Conservation (phyloP, 2,329 filamentous ascomycete species). For the Fusarium nygamai region DNA sequence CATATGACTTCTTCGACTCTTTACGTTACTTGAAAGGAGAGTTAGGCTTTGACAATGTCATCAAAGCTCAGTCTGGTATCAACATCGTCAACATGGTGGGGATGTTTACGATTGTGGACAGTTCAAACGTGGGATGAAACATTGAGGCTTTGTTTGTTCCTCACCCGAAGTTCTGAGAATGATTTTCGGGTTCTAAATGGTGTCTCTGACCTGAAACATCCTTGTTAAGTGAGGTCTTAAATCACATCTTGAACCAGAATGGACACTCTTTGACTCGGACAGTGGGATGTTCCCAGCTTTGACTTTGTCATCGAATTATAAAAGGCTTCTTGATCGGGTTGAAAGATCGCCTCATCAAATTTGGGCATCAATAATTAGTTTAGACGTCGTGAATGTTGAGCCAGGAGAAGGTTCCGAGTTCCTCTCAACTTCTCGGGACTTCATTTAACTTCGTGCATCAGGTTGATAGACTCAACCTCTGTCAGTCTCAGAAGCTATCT, state of each 20-base stretch:
- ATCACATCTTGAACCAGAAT: neutral
- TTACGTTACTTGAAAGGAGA: neutral
- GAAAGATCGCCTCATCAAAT: neutral
- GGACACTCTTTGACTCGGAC: neutral
- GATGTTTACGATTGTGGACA: neutral
- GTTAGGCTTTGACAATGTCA: neutral
- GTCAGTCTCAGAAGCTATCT: no score
- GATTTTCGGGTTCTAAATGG: no score
- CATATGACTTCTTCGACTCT: neutral
- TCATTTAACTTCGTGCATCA: no score
- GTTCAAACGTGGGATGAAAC: neutral
- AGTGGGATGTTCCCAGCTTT: neutral
- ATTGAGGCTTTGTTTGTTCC: neutral
- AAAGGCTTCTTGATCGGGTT: neutral
- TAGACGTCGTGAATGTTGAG: neutral
- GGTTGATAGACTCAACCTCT: neutral
- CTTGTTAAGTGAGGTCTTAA: neutral
- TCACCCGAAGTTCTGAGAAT: accelerated
- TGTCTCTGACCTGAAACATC: neutral
- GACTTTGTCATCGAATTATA: neutral
- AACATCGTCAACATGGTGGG: neutral
- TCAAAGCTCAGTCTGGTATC: neutral
- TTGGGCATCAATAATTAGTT: neutral
- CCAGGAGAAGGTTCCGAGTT: neutral
- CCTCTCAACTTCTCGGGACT: neutral